Evolutionary conservation across 1,284 basidiomycete species (phyloP), one percentile per base, ranked within the genome.

Genomic region (Microbotryomycetes sp.): DNA sequence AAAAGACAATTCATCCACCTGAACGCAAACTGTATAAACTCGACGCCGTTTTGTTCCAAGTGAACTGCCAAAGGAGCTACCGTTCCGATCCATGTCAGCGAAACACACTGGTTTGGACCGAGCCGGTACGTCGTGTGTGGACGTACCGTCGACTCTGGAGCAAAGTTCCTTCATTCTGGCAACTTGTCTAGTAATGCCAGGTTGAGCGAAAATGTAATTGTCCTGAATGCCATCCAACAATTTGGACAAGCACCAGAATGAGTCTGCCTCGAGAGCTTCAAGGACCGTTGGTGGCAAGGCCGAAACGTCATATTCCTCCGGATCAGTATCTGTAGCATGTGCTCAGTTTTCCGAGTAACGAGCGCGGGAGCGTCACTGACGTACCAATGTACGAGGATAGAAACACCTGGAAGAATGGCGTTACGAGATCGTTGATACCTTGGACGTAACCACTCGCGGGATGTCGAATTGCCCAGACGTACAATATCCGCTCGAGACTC

Each of bases 11-110:
- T 97, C 89, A 97, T 96, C 92, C 92, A 97, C 53, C 93, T 81
- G 77, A 97, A 97, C 45, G 93, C 91, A 69, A 97, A 97, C 74
- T 97, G 92, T 85, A 97, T 94, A 73, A 94, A 97, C 77, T 97
- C 91, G 69, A 97, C 91, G 70, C 88, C 89, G 75, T 97, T 86
- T 15, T 85, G 79, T 64, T 87, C 86, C 41, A 97, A 81, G 76
- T 97, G 92, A 2, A 83, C 78, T 4, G 85, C 82, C 18, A 97
- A 80, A 1, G 89, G 88, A 23, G 86, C 89, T 91, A 64, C 45
- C 3, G 1, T 15, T 26, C 16, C 55, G 46, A 50, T 23, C 15
- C 46, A 56, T 46, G 45, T 45, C 5, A 2, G 15, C 41, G n/a
- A n/a, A 45, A 47, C 27, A 30, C 21, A 46, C 31, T 4, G 47